These are phyloP conservation scores for Torrubiellomyces zombiae DNA, from an alignment of 2,329 filamentous ascomycete species.

Conservation along the genomic window DNA sequence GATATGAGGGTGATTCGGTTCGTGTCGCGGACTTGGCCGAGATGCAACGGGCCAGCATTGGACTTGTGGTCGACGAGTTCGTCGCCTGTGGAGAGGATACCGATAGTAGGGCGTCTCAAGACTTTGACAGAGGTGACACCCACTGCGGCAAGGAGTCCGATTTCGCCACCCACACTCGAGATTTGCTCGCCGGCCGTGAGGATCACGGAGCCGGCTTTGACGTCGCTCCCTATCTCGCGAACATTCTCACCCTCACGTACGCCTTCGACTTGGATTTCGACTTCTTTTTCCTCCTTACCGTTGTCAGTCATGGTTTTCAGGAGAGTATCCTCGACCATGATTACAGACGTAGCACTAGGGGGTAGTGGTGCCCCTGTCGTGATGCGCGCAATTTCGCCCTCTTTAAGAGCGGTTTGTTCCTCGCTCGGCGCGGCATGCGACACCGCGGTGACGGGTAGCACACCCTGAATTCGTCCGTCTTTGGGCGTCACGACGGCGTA, in stretches of 20 bases:
- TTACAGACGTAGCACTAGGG: conserved; percentile 72
- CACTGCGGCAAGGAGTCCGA: conserved; percentile 76
- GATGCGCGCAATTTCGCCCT: conserved; percentile 71
- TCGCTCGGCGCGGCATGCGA: conserved; percentile 70
- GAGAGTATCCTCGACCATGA: conserved; percentile 83
- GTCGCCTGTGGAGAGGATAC: conserved; percentile 84
- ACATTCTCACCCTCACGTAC: conserved; percentile 74
- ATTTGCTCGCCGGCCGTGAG: conserved; percentile 67
- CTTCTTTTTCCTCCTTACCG: conserved; percentile 66
- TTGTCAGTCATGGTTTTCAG: conserved; percentile 62
- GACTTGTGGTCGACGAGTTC: conserved; percentile 69
- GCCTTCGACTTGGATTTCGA: conserved; percentile 68
- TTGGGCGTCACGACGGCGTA: conserved; percentile 65
- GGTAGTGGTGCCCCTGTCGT: conserved; percentile 90
- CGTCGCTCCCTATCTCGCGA: conserved; percentile 79
- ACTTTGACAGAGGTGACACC: conserved; percentile 56
- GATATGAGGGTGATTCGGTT: conserved; percentile 80
- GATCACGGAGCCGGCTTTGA: conserved; percentile 51
- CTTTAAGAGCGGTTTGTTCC: conserved; percentile 42
- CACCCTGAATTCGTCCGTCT: conserved; percentile 51
- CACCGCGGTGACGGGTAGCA: conserved; percentile 73
- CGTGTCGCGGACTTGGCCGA: conserved; percentile 84
- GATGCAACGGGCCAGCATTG: conserved; percentile 40
- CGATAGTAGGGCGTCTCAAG: conserved; percentile 63
- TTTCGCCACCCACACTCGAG: conserved; percentile 73